Conservation (phyloP, 2,329 filamentous ascomycete species). For the Phaeosphaeria sp. region DNA sequence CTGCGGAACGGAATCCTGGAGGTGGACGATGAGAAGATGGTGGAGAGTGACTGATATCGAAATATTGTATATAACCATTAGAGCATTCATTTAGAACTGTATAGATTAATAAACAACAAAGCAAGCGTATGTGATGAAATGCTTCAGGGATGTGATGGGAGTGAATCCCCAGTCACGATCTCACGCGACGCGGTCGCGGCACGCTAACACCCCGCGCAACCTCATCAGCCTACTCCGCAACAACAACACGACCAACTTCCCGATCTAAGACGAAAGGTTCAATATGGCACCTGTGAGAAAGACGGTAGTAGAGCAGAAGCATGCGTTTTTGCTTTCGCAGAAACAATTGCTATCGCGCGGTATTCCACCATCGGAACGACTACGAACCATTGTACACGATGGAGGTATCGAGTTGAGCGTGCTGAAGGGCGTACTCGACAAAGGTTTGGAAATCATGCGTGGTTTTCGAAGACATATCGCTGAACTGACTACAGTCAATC, state of each 20-base stretch:
- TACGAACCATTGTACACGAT: constrained; percentile 59
- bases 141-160: no score
- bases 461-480: constrained; percentile 1
- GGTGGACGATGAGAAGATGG: neutral
- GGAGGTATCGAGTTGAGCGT: constrained; percentile 56
- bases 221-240: neutral
- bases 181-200: constrained; percentile 1
- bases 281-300: constrained; percentile 29
- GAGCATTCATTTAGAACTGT: neutral
- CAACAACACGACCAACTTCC: neutral
- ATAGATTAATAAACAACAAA: neutral
- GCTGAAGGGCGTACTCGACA: constrained; percentile 59
- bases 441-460: constrained; percentile 46
- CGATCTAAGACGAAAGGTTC: neutral
- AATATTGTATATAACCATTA: no score
- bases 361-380: constrained; percentile 62
- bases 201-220: constrained; percentile 8
- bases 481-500: constrained; percentile 60
- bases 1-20: constrained; percentile 2
- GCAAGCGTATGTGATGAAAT: no score
- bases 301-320: constrained; percentile 66
- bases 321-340: constrained; percentile 68
- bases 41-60: no score
- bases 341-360: constrained; percentile 68
- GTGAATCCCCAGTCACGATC: constrained; percentile 2